Conservation (phyloP, 768 basidiomycete genomes). For the Rhodotorula diobovata region DNA sequence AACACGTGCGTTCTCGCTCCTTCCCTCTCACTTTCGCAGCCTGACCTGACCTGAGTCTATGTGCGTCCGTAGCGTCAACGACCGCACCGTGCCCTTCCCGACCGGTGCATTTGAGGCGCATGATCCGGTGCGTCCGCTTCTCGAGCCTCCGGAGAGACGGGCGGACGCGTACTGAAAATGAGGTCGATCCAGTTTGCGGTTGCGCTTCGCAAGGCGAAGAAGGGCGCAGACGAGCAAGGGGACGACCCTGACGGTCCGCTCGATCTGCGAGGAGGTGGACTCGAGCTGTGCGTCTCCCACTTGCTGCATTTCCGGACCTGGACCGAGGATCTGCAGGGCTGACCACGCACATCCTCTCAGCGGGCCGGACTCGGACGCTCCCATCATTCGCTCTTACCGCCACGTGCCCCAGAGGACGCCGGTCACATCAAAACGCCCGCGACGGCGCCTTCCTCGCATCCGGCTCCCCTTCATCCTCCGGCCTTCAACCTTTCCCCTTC, state of each 20-base stretch:
- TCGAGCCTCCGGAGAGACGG: too few species aligned
- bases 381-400: slow-evolving; percentile 59
- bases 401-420: slow-evolving; percentile 53
- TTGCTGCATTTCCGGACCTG: too few species aligned
- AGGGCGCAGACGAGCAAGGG: slow-evolving; percentile 52
- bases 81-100: slow-evolving; percentile 74
- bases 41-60: not conserved
- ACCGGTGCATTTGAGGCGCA: slow-evolving; percentile 67
- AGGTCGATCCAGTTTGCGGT: slow-evolving; percentile 13
- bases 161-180: too few species aligned
- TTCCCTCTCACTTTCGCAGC: not conserved
- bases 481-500: slow-evolving; percentile 45
- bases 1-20: slow-evolving; percentile 59
- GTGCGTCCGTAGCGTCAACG: slow-evolving; percentile 46
- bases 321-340: rapidly evolving
- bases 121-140: slow-evolving; percentile 51
- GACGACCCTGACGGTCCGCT: slow-evolving; percentile 57
- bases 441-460: slow-evolving; percentile 62
- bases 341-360: slow-evolving; percentile 49
- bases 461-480: slow-evolving; percentile 59
- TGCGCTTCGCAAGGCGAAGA: slow-evolving; percentile 27
- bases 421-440: not conserved
- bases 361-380: slow-evolving; percentile 49
- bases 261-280: slow-evolving; percentile 15
- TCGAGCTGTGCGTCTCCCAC: slow-evolving; percentile 16